Evolutionary conservation across 805 yeast genomes (phyloP).

Genomic region (Priceomyces fermenticarens): DNA sequence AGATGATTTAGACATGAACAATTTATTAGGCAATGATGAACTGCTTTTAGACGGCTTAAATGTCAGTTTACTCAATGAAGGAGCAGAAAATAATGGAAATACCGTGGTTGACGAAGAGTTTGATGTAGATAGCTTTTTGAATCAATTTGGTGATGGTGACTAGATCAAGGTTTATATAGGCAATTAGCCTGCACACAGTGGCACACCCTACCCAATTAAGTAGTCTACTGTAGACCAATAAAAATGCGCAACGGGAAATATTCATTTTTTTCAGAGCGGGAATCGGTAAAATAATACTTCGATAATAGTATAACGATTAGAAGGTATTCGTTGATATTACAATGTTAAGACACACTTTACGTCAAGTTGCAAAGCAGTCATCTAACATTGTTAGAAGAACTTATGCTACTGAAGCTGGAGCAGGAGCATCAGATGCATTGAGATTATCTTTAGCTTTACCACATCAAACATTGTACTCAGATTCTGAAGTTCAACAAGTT

Average conservation of each 20-base stretch:
- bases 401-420: conserved; percentile 79
- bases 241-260: conserved; percentile 17
- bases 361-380: conserved; percentile 58
- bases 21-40: conserved; percentile 36
- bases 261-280: conserved; percentile 8
- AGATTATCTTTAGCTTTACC: conserved; percentile 91
- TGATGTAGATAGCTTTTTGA: conserved; percentile 43
- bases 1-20: conserved; percentile 31
- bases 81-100: conserved; percentile 16
- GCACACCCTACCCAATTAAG: conserved; percentile 21
- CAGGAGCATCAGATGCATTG: conserved; percentile 58
- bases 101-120: conserved; percentile 32
- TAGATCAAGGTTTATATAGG: conserved; percentile 5
- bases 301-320: neutral
- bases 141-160: conserved; percentile 39
- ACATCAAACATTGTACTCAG: conserved; percentile 65
- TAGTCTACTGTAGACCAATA: conserved; percentile 32
- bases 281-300: conserved; percentile 6
- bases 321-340: conserved; percentile 5
- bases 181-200: neutral
- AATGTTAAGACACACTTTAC: conserved; percentile 65
- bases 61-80: conserved; percentile 35
- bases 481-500: conserved; percentile 65
- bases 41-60: conserved; percentile 42
- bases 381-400: conserved; percentile 66